These are phyloP conservation scores for Aspergillus bridgeri DNA, from an alignment of 495 filamentous ascomycete species.

Conservation along the genomic window DNA sequence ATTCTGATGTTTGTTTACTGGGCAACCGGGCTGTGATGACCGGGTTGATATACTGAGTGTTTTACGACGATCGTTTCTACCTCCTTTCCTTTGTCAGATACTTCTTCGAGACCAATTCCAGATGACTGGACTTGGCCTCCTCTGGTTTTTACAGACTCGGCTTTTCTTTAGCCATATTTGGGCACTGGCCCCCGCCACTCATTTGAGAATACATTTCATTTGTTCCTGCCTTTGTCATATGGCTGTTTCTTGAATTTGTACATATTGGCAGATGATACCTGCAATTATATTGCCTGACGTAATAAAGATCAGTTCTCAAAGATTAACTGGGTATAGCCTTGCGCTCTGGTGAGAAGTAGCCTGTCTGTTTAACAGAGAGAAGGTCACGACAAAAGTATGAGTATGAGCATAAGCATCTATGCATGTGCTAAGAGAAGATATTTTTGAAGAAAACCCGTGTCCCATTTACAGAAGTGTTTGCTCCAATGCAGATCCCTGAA, in stretches of 20 bases:
- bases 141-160: slow-evolving; percentile 5
- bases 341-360: no score
- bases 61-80: slow-evolving; percentile 5
- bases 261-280: slow-evolving; percentile 4
- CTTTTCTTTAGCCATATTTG: slow-evolving; percentile 1
- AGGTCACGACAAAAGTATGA: no score
- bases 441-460: no score
- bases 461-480: no score
- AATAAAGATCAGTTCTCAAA: background rate
- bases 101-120: slow-evolving; percentile 5
- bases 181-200: slow-evolving; percentile 11
- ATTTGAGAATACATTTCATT: slow-evolving; percentile 15
- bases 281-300: background rate
- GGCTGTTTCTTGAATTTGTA: slow-evolving; percentile 21
- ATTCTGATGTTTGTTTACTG: slow-evolving; percentile 18
- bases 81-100: slow-evolving; percentile 20
- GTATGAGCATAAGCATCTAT: no score
- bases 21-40: slow-evolving; percentile 16
- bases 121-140: background rate
- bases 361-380: no score
- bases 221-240: slow-evolving; percentile 14
- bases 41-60: background rate
- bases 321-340: no score
- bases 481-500: no score
- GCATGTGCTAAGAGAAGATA: no score